Evolutionary conservation across 768 basidiomycete genomes (phyloP).

Genomic region (Lyophyllum decastes): DNA sequence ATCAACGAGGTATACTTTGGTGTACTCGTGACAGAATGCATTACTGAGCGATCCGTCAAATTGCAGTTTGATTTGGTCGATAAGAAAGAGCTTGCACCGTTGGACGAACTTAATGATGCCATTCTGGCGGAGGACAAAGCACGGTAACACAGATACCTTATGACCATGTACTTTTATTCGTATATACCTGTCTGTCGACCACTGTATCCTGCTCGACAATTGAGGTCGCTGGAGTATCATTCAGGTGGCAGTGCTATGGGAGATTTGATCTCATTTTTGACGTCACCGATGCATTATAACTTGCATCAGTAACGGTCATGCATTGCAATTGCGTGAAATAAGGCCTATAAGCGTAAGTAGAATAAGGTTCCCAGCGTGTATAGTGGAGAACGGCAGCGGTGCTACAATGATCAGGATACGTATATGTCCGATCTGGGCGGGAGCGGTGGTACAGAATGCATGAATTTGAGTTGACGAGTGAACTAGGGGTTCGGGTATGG

Average conservation of each 20-base stretch:
- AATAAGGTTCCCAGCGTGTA: slow-evolving; percentile 14
- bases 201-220: too few species aligned
- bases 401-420: slow-evolving; percentile 9
- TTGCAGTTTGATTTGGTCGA: slow-evolving; percentile 89
- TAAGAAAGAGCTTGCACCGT: slow-evolving; percentile 91
- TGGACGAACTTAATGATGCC: slow-evolving; percentile 94
- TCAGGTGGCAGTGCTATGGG: too few species aligned
- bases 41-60: slow-evolving; percentile 8
- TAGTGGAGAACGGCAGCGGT: slow-evolving; percentile 3
- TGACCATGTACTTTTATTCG: slow-evolving; percentile 11
- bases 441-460: slow-evolving; percentile 1
- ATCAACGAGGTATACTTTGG: slow-evolving; percentile 77
- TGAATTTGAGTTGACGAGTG: not conserved
- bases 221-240: too few species aligned
- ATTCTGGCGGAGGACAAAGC: slow-evolving; percentile 62
- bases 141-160: slow-evolving; percentile 26
- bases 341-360: not conserved
- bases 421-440: slow-evolving; percentile 7
- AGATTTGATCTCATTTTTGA: not conserved
- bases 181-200: slow-evolving; percentile 5
- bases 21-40: not conserved
- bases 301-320: slow-evolving; percentile 3
- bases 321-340: slow-evolving; percentile 14
- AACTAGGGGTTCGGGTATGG: not conserved
- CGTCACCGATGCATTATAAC: slow-evolving; percentile 4